Evolutionary conservation across 352 stramenopile species (phyloP), one percentile per base, ranked within the genome.

Genomic region (Phytophthora vignae): DNA sequence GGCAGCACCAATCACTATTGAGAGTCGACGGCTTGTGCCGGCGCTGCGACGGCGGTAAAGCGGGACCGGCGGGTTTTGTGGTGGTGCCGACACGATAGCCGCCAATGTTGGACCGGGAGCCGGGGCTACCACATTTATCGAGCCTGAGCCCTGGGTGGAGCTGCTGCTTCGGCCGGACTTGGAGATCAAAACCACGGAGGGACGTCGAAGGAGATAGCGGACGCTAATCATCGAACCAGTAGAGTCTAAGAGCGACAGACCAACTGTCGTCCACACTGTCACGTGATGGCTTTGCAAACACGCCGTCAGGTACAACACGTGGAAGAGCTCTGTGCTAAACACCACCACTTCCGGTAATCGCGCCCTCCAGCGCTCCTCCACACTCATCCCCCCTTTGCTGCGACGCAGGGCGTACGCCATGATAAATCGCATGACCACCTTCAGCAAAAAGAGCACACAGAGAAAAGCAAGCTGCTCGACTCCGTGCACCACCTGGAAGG

Each of bases 261-360:
- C 62, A 17, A 64, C 29, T 21, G 62, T 69, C 22, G 53, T 44
- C 53, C 53, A 64, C 1, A 69, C 48, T 12, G 53, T 64, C 4
- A 53, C 53, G 9, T 63, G n/a, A 10, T 56, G 17, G 3, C 60
- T 56, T 15, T 61, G 66, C 49, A 76, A 50, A 25, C 69, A 72
- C 22, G 56, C 27, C 2, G 69, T 72, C 33, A 68, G 27, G 27
- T 76, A 76, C n/a, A 76, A 36, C 14, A 66, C 52, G 44, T 72
- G 62, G n/a, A 76, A 76, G 8, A 76, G 29, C 17, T 76, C 69
- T 4, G 61, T 68, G 7, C 55, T 72, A 40, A 72, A 65, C 38
- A 72, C 69, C 29, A 72, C 55, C 2, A 76, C 38, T 50, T 76
- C 69, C 7, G 69, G 63, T 22, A 76, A 50, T 8, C 64, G 56